Base-by-base conservation (phyloP, 495 filamentous ascomycete genomes). In the Chaetomium tenue region DNA sequence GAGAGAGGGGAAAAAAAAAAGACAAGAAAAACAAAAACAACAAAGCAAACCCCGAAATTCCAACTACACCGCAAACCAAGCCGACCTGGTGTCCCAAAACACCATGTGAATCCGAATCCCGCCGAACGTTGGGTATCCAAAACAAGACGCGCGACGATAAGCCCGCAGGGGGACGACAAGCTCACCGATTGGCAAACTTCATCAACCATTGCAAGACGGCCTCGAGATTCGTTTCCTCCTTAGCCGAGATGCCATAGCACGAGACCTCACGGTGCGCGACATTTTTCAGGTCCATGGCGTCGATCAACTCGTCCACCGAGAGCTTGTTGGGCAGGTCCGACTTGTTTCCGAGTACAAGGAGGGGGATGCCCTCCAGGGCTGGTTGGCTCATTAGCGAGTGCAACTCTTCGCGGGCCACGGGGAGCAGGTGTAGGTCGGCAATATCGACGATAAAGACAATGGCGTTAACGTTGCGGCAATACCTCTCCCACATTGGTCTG, bases 401-500 rank as follows among this genome's bases (percentile, higher is more conserved):
- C 61, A 98, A 87, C 74, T 98, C 94, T 63, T 97, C 93, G 58
- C 87, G 89, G 25, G 94, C 94, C 63, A 91, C 85, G n/a, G 91
- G 91, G 44, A 97, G 78, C 7, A 92, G 87, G 33, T 84, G 83
- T 23, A 80, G 79, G 74, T 97, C 92, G 63, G 92, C 91, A 58
- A 92, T 91, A 72, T 97, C 92, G 62, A 78, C 59, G 76, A 98
- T 96, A 78, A 97, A 98, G 58, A 98, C 93, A 69, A 98, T 98
- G 66, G 94, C 94, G 77, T 96, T 97, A 66, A 97, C 94, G 47
- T 92, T 93, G 53, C 92, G 89, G 79, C 94, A 98, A 77, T 98
- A 98, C 70, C 94, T 84, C 82, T 98, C 94, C 94, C 94, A 98
- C 94, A 98, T 98, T 64, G 91, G 89, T 67, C 94, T 90, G 79